Base-by-base conservation (phyloP, 225 moss, liverwort and hornwort species). In the Sphagnum tenellum region DNA sequence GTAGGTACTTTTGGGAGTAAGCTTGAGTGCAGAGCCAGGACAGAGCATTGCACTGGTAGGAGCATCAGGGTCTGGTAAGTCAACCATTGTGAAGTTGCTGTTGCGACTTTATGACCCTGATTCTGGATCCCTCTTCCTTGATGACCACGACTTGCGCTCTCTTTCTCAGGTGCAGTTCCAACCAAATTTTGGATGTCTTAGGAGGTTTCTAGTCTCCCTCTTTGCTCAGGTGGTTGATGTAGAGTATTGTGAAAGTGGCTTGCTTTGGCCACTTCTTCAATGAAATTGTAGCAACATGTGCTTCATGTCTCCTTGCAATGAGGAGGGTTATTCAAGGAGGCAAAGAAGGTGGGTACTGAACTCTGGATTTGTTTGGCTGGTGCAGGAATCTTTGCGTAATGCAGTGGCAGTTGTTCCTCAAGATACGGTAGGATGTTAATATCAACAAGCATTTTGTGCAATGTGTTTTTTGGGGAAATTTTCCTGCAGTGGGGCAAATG, bases 361-460 rank as follows among this genome's bases (percentile, higher is more conserved):
- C 74, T 45, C 53, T 73, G 66, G 72, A 47, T 57, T 11, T 10
- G 60, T 72, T 79, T 75, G 49, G 72, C 67, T 29, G 78, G 65
- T 83, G 81, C 76, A 94, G 94, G 81, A 76, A 51, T 89, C 91
- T 46, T 73, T 94, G 68, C 85, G 94, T 66, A 84, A 82, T 69
- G 91, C 87, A 12, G 91, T 94, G 73, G 91, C 89, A 29, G 88
- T 94, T 62, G 94, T 94, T 70, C 94, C 94, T 72, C 94, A 94
- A 81, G 94, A 94, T 71, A 94, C 94, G 91, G 94, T 94, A 83
- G 65, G 70, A 29, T 29, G 29, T 29, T 29, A 29, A 29, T 29
- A 29, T 29, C 29, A 29, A 0, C 29, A 29, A 29, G 29, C 29
- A 29, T 29, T 29, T 29, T 29, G 29, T 29, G 29, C 29, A 29